Percentiles rank a stretch among this genome's conserved stretches.
These are phyloP conservation scores for Avena eriantha DNA, from an alignment of 176 grass and related monocot species.

Conservation along the genomic window DNA sequence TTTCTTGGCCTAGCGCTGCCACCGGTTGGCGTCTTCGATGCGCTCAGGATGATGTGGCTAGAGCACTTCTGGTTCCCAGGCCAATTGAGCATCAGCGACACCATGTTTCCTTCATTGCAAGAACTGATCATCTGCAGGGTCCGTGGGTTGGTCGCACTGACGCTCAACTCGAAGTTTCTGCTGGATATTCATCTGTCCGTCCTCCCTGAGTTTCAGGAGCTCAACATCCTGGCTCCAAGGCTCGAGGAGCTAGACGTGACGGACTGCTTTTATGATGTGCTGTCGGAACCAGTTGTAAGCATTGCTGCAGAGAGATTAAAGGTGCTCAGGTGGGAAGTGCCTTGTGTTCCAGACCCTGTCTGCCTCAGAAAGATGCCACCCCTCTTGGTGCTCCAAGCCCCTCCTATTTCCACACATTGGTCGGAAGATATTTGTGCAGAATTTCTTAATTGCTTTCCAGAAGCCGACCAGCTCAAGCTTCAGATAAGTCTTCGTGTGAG, in stretches of 20 bases:
- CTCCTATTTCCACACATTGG: neutral
- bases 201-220: neutral
- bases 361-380: neutral
- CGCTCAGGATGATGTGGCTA: neutral
- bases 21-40: neutral
- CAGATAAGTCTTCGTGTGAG: neutral
- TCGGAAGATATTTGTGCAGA: neutral
- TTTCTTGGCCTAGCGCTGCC: slow-evolving; percentile 20
- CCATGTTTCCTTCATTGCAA: neutral
- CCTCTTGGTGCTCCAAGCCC: neutral
- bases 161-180: neutral
- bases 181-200: neutral
- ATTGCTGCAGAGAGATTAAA: neutral
- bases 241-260: neutral
- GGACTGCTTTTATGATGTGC: neutral
- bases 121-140: neutral
- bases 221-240: neutral
- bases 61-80: neutral
- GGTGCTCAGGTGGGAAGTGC: neutral
- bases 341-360: neutral
- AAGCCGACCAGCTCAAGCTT: neutral
- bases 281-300: neutral
- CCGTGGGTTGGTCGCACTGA: neutral
- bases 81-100: neutral
- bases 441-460: neutral